Evolutionary conservation across 257 asterid species (phyloP), one percentile per base, ranked within the genome.

Genomic region (Rauvolfia tetraphylla): DNA sequence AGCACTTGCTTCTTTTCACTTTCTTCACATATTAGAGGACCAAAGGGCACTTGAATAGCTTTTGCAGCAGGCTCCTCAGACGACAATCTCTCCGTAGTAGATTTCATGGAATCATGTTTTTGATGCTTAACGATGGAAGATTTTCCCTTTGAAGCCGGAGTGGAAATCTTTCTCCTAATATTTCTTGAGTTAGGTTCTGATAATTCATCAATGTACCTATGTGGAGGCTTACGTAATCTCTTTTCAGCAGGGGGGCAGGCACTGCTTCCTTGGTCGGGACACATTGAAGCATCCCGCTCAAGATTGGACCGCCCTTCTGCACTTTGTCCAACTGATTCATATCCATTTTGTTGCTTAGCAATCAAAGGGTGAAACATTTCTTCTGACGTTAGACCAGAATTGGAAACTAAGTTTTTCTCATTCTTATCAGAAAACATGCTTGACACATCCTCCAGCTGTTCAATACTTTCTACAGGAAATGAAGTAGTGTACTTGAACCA

Each of bases 41-140:
- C 99, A 76, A 95, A 95, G 14, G 99, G 99, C 79, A 95, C 99
- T 87, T 95, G 98, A 82, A 95, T 95, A 79, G 97, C 98, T 75
- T 67, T 82, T 34, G 81, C 90, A 79, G 90, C 65, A 22, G 89
- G 56, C 76, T 90, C 99, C 74, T 90, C 97, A 14, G 79, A 76
- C 49, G 86, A 83, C 58, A 79, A 82, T 76, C 36, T 84, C 68
- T 80, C 68, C 51, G 79, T 87, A 80, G 51, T 82, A 76, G 91
- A 59, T 74, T 83, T 88, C 69, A 75, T 48, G 34, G 74, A 82
- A 65, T 86, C 74, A 62, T 84, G 88, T 88, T 92, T 91, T 41
- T 79, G 82, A 79, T 79, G 81, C 80, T 85, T 86, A 81, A 84
- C 85, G 51, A 58, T 82, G 22, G 48, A 80, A 79, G 83, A 48